These are phyloP conservation scores for Ramularia endophylla DNA, from an alignment of 2,329 filamentous ascomycete genomes.

Conservation along the genomic window DNA sequence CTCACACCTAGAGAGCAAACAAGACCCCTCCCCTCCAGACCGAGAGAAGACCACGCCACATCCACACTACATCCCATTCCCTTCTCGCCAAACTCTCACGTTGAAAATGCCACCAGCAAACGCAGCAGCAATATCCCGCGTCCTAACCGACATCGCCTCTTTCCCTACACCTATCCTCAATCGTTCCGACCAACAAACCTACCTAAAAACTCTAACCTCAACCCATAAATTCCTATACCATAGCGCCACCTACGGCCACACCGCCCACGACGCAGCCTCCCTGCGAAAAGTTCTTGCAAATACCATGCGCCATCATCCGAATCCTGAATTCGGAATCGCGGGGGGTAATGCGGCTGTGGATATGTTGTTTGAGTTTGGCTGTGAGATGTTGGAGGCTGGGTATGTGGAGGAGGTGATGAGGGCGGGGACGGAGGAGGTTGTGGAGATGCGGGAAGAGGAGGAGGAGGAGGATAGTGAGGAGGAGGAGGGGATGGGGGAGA, in stretches of 20 bases:
- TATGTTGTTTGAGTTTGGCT: slow-evolving; percentile 4
- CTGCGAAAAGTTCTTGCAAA: slow-evolving; percentile 3
- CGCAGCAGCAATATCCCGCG: slow-evolving; percentile 3
- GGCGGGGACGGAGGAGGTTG: not conserved
- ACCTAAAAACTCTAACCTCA: slow-evolving; percentile 2
- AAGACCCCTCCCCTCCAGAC: not conserved
- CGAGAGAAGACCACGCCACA: not conserved
- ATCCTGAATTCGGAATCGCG: not conserved
- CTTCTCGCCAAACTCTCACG: not conserved
- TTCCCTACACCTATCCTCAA: not conserved
- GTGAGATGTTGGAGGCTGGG: slow-evolving; percentile 4
- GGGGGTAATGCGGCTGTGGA: slow-evolving; percentile 1
- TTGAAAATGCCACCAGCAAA: not conserved
- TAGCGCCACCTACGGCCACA: slow-evolving; percentile 6
- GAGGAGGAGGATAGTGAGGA: slow-evolving; percentile 1
- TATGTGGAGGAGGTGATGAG: slow-evolving; percentile 3
- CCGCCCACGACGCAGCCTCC: slow-evolving; percentile 5
- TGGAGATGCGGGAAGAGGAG: not conserved
- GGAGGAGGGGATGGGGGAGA: not conserved
- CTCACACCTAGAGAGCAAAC: no score
- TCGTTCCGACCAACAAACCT: not conserved
- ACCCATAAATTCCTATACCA: slow-evolving; percentile 4
- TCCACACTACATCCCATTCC: not conserved
- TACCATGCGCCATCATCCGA: slow-evolving; percentile 1
- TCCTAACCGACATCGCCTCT: slow-evolving; percentile 2